A percentile compares a stretch with the other conserved stretches of the same genome.
Evolutionary conservation across 2,329 filamentous ascomycete genomes (phyloP).

Genomic region (Camillea tinctor): DNA sequence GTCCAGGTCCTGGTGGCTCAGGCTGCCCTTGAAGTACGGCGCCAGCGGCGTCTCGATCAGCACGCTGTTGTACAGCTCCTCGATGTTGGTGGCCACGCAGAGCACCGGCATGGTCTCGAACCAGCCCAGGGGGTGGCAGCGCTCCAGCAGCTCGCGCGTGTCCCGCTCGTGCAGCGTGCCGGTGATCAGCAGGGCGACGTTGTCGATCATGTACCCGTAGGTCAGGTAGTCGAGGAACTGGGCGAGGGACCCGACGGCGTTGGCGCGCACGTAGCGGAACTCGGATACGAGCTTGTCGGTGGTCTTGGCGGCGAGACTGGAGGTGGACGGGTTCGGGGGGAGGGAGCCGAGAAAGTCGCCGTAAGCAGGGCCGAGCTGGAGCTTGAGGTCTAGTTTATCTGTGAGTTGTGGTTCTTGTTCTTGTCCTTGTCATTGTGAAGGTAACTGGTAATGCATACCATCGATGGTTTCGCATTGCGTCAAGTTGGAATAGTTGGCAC

Average conservation of each 20-base stretch:
- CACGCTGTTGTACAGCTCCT: constrained; percentile 97
- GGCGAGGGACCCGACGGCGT: constrained; percentile 84
- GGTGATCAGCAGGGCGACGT: constrained; percentile 95
- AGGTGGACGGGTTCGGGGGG: constrained; percentile 95
- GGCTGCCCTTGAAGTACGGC: constrained; percentile 93
- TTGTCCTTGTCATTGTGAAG: not conserved
- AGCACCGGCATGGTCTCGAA: constrained; percentile 99
- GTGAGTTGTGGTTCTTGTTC: not conserved
- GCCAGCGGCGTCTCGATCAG: constrained; percentile 95
- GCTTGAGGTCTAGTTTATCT: constrained; percentile 77
- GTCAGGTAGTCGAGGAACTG: constrained; percentile 98
- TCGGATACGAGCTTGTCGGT: constrained; percentile 98
- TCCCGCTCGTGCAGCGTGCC: constrained; percentile 97
- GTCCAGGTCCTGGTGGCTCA: constrained; percentile 95
- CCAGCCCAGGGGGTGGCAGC: constrained; percentile 96
- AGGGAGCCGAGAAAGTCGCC: constrained; percentile 94
- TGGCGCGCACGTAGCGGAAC: constrained; percentile 93
- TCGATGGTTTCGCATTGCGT: constrained; percentile 98
- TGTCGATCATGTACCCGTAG: constrained; percentile 99
- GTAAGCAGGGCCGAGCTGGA: constrained; percentile 94
- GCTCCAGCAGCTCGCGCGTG: constrained; percentile 88
- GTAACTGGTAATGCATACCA: constrained; percentile 53
- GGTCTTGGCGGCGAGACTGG: constrained; percentile 87
- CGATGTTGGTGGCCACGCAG: constrained; percentile 96
- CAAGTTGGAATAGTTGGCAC: constrained; percentile 90